Conservation (phyloP, 331 rosid species). For the Telfairia occidentalis region DNA sequence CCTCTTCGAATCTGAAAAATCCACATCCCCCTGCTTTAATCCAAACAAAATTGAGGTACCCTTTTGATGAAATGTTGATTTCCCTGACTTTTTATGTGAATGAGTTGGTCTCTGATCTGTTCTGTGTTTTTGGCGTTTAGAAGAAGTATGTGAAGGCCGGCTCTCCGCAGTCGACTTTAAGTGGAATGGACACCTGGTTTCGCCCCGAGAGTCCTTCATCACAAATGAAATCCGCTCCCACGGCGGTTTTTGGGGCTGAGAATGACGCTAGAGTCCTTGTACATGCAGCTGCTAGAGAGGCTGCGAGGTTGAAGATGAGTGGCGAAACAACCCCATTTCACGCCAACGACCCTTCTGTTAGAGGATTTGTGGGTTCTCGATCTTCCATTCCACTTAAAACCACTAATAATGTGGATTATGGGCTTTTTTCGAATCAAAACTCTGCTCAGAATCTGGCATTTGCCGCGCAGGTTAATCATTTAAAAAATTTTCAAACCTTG, state of each 20-base stretch:
- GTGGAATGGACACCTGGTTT: constrained; percentile 62
- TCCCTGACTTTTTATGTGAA: background rate
- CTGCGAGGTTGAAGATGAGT: constrained; percentile 43
- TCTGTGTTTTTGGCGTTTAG: background rate
- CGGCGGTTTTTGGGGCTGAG: constrained; percentile 36
- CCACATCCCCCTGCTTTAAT: constrained; percentile 22
- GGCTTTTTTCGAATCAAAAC: constrained; percentile 19
- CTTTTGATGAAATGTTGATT: no score
- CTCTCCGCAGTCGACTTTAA: constrained; percentile 71
- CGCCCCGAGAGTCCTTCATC: constrained; percentile 40
- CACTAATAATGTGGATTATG: background rate
- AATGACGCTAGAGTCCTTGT: constrained; percentile 54
- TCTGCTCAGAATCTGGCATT: constrained; percentile 12
- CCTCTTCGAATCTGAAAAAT: constrained; percentile 18
- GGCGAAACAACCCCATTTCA: background rate
- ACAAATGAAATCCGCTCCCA: constrained; percentile 45
- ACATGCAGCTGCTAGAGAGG: constrained; percentile 57
- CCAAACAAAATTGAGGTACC: constrained; percentile 42
- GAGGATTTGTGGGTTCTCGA: constrained; percentile 16
- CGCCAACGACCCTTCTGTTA: background rate
- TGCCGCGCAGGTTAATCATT: constrained; percentile 23
- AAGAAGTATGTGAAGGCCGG: constrained; percentile 20
- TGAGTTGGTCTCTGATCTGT: background rate
- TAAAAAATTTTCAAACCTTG: background rate
- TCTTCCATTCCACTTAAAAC: constrained; percentile 2